A percentile compares a stretch with the other conserved stretches of the same genome.
Conservation (phyloP, 139 green algal species). For the Chlorella sorokiniana region DNA sequence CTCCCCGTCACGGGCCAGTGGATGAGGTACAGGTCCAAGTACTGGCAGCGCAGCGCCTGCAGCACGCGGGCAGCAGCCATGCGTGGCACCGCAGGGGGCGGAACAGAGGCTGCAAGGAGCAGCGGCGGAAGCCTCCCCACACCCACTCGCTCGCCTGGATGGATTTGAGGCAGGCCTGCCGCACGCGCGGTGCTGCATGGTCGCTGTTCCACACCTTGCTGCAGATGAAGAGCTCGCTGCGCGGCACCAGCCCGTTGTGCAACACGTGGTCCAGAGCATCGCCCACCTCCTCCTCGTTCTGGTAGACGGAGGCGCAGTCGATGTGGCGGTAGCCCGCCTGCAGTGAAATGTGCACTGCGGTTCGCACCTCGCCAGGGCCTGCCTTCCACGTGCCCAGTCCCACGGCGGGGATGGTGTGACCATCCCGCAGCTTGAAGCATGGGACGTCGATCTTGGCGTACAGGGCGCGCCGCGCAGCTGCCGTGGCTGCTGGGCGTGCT, state of each 20-base stretch:
- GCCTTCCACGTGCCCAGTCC: constrained; percentile 64
- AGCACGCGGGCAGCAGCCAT: constrained; percentile 38
- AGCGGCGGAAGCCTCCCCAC: too few relatives aligned
- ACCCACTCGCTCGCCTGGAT: constrained; percentile 24
- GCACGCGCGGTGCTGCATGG: constrained; percentile 26
- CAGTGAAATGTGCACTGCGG: constrained; percentile 48
- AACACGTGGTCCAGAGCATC: constrained; percentile 42
- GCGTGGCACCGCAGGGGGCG: too few relatives aligned
- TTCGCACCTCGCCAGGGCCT: constrained; percentile 42
- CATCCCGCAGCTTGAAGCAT: constrained; percentile 20
- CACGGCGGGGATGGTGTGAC: constrained; percentile 38
- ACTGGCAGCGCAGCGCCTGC: constrained; percentile 76
- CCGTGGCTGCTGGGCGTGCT: neutral
- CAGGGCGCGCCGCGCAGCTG: neutral
- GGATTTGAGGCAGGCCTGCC: constrained; percentile 43
- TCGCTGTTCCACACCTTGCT: constrained; percentile 72
- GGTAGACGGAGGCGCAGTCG: constrained; percentile 58
- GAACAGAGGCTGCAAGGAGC: too few relatives aligned
- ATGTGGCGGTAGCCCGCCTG: constrained; percentile 58
- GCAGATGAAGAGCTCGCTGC: constrained; percentile 72
- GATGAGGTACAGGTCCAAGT: constrained; percentile 89
- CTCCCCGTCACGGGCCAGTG: constrained; percentile 64
- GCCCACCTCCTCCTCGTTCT: constrained; percentile 59
- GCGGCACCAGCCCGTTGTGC: constrained; percentile 35
- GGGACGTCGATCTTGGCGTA: constrained; percentile 29